Conservation (phyloP, 176 grass and related monocot species). For the Juncus inflexus region DNA sequence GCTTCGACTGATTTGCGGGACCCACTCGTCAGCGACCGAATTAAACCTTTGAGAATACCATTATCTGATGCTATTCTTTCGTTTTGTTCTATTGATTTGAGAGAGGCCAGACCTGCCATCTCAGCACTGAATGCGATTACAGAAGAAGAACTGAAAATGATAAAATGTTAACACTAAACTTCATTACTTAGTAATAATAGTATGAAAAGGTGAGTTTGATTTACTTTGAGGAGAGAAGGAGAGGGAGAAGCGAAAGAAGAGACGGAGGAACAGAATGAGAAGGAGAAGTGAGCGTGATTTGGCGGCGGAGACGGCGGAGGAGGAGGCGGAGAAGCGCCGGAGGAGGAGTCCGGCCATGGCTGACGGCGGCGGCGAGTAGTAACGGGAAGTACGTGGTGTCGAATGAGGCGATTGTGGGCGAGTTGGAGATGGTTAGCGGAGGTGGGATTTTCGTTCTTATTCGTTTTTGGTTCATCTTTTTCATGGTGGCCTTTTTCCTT, state of each 20-base stretch:
- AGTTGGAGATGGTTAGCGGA: not conserved
- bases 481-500: too few relatives aligned
- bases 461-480: not conserved
- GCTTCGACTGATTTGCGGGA: not conserved
- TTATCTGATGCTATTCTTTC: not conserved
- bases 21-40: not conserved
- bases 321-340: not conserved
- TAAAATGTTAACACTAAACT: not conserved
- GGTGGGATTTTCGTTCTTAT: not conserved
- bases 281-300: not conserved
- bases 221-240: not conserved
- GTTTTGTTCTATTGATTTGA: not conserved
- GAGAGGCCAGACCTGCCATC: not conserved
- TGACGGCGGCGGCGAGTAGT: not conserved
- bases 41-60: not conserved
- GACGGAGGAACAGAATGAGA: not conserved
- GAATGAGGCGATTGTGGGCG: not conserved
- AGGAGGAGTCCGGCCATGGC: not conserved
- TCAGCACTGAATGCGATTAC: not conserved
- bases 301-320: not conserved
- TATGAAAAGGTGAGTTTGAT: not conserved
- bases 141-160: not conserved
- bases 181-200: not conserved
- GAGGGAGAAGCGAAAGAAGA: constrained; percentile 4
- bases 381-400: not conserved